Base-by-base conservation (phyloP, 352 stramenopile species). In the Phytophthora pisi region DNA sequence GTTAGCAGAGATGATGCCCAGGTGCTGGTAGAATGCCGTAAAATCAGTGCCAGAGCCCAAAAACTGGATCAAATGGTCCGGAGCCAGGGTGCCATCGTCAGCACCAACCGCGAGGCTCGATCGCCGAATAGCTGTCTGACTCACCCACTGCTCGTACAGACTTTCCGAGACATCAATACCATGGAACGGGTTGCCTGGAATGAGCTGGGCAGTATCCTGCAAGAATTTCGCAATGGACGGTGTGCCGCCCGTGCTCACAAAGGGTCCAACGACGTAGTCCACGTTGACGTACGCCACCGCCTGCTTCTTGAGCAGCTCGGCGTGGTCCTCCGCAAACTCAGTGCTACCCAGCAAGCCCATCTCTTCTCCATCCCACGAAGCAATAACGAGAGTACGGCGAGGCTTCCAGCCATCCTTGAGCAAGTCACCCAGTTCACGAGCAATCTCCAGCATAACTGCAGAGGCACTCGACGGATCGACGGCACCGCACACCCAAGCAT, bases 301-400 rank as follows among this genome's bases (percentile, higher is more conserved):
- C 18, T 91, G 68, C 51, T 82, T 67, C 18, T 90, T 73, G 11
- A 90, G 50, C 18, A 81, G 47, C 40, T 77, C 40, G 0, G 72
- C 72, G 60, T 93, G 76, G 43, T 82, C 74, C 16, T 97, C 75
- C 79, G 89, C 77, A 68, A 83, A 57, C 56, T 97, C 60, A 51
- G 84, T 77, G 77, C 90, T 59, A 57, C 95, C 57, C 68, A 97
- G 68, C 68, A 91, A 34, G 63, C 82, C 55, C 73, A 74, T 81
- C 66, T 97, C 91, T 58, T 97, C 91, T 24, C 91, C 91, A 55
- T 89, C 90, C 91, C 91, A 97, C 2, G 83, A 95, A 11, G 77
- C 78, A 9, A 97, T 72, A 20, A 92, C 74, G 63, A 97, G 88
- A 1, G 88, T 70, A 88, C 68, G 96, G 79, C 80, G 80, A 81